Percentiles rank a stretch among this genome's conserved stretches.
These are phyloP conservation scores for Acanthamoeba divionensis DNA, from an alignment of 208 protist species.

Conservation along the genomic window DNA sequence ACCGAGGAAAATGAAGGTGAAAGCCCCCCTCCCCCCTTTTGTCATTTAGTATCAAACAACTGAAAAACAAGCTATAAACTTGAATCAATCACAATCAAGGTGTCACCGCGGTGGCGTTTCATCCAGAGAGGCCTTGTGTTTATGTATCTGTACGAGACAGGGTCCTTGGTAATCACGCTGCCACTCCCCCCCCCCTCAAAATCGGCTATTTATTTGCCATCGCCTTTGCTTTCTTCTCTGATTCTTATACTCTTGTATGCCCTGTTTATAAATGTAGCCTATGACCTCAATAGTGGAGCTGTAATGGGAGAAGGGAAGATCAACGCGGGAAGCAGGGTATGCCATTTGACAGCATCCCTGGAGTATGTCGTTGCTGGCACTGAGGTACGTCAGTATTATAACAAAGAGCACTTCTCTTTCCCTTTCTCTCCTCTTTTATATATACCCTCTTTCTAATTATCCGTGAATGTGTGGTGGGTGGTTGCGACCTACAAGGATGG, in stretches of 20 bases:
- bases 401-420: background rate
- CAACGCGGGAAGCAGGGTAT: background rate
- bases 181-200: background rate
- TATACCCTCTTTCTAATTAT: background rate
- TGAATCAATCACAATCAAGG: no score
- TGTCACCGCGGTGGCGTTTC: background rate
- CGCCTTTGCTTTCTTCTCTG: background rate
- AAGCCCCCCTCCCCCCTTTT: no score
- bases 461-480: background rate
- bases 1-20: no score
- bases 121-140: background rate
- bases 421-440: background rate
- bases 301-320: background rate
- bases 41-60: no score
- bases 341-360: background rate
- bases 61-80: no score
- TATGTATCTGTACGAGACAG: background rate
- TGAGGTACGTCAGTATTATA: background rate
- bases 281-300: background rate
- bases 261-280: background rate
- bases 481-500: background rate
- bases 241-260: background rate
- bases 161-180: background rate
- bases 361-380: slow-evolving; percentile 39
- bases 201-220: background rate